Base-by-base conservation (phyloP, 148 eudicot species). In the Vaccinium darrowii region DNA sequence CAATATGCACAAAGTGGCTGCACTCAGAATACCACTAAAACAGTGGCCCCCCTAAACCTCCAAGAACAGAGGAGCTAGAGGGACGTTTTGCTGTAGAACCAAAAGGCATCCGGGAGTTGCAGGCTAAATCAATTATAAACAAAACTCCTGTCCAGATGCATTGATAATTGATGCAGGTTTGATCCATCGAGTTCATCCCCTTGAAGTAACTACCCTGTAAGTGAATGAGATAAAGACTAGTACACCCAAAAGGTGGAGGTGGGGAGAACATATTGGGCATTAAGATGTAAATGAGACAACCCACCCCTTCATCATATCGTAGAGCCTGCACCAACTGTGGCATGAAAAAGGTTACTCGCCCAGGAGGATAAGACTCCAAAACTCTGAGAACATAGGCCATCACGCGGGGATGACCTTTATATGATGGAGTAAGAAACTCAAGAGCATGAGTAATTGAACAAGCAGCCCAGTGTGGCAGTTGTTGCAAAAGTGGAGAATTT, bases 381-480 rank as follows among this genome's bases (percentile, higher is more conserved):
- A 95, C 99, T 90, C 98, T 86, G 53, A 95, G 93, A 81, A 97
- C 91, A 85, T 97, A 95, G 84, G 98, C 98, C 98, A 95, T 95
- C 77, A 95, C 98, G 74, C 99, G 96, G 49, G 98, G 95, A 86
- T 95, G 98, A 69, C 98, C 98, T 92, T 95, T 95, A 80, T 93
- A 92, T 69, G 95, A 91, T 80, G 98, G 99, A 77, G 96, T 93
- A 60, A 94, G 93, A 78, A 95, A 97, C 87, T 95, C 98, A 16
- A 97, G 90, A 80, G 98, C 98, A 80, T 97, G 98, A 30, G 98
- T 97, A 82, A 97, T 92, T 63, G 99, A 95, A 87, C 99, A 97
- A 87, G 98, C 94, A 82, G 98, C 98, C 99, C 99, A 97, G 87
- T 97, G 99, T 82, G 98, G 98, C 90, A 97, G 87, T 85, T 95